These are phyloP conservation scores for Picochlorum costavermella DNA, from an alignment of 139 green algal species.

Conservation along the genomic window DNA sequence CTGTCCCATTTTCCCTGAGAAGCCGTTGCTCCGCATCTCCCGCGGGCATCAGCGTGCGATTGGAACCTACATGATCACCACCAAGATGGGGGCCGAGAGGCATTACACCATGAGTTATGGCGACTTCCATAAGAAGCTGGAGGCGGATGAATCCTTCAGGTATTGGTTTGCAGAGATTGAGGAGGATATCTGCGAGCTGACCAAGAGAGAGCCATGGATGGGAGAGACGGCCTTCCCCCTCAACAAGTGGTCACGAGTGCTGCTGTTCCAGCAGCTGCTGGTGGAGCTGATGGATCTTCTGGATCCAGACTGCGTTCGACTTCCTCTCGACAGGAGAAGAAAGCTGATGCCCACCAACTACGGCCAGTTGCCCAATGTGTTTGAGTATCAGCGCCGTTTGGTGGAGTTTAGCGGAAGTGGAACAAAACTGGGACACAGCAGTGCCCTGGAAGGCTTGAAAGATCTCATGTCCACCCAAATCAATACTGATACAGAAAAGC, in stretches of 20 bases:
- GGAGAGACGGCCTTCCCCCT: conserved; percentile 24
- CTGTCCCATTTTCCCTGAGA: conserved; percentile 1
- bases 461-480: conserved; percentile 7
- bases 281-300: conserved; percentile 62
- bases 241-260: conserved; percentile 42
- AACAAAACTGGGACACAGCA: background rate
- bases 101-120: conserved; percentile 58
- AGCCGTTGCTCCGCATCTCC: conserved; percentile 28
- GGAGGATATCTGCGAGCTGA: conserved; percentile 24
- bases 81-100: conserved; percentile 31
- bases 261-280: conserved; percentile 61
- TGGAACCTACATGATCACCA: conserved; percentile 53
- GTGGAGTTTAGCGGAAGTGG: background rate
- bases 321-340: conserved; percentile 31
- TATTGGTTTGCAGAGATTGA: conserved; percentile 28
- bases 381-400: conserved; percentile 25
- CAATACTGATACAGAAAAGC: background rate
- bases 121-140: conserved; percentile 33
- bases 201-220: conserved; percentile 26
- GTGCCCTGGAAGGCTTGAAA: conserved; percentile 13
- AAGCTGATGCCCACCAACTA: conserved; percentile 45
- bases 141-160: conserved; percentile 31
- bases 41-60: conserved; percentile 51
- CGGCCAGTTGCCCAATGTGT: conserved; percentile 39
- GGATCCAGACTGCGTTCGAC: conserved; percentile 48